phyloP scores from a whole-genome alignment of 768 basidiomycete genomes.

The Asterophora lycoperdoides region DNA sequence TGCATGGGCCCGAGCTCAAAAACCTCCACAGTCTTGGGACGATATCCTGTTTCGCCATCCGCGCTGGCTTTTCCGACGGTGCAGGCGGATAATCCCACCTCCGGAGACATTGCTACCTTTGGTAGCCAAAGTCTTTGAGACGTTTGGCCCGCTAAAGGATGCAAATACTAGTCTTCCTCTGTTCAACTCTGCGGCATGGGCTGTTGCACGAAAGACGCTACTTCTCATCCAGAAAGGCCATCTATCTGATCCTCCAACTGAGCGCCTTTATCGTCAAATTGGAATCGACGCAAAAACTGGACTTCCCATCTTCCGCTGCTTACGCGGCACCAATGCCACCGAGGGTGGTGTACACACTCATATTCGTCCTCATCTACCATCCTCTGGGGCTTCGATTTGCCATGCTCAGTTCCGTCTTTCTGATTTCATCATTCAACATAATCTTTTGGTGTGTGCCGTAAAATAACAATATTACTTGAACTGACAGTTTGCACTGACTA shows the following conservation, averaged over 20 bases:
- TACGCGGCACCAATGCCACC: constrained; percentile 28
- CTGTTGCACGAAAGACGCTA: constrained; percentile 22
- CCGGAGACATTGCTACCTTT: constrained; percentile 24
- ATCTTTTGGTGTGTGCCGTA: constrained; percentile 12
- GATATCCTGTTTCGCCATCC: constrained; percentile 11
- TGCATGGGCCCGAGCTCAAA: too few species aligned
- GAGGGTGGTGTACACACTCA: constrained; percentile 35
- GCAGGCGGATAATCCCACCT: constrained; percentile 28
- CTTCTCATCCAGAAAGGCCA: constrained; percentile 22
- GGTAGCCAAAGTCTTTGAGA: constrained; percentile 24
- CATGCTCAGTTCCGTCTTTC: constrained; percentile 19
- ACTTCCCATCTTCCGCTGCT: constrained; percentile 24
- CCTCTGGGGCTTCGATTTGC: constrained; percentile 19
- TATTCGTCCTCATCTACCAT: constrained; percentile 18
- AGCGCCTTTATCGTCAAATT: constrained; percentile 18
- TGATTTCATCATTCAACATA: constrained; percentile 24
- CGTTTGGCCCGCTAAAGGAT: constrained; percentile 32
- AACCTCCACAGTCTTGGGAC: constrained; percentile 14
- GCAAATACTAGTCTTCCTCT: constrained; percentile 23
- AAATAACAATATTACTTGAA: too few species aligned
- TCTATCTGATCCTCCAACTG: constrained; percentile 29
- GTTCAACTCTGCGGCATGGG: constrained; percentile 29
- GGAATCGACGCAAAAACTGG: constrained; percentile 19
- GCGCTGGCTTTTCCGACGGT: constrained; percentile 23
- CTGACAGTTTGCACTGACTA: neutral